phyloP scores from a whole-genome alignment of 345 rosid genomes.

The Rhizophora mangle region DNA sequence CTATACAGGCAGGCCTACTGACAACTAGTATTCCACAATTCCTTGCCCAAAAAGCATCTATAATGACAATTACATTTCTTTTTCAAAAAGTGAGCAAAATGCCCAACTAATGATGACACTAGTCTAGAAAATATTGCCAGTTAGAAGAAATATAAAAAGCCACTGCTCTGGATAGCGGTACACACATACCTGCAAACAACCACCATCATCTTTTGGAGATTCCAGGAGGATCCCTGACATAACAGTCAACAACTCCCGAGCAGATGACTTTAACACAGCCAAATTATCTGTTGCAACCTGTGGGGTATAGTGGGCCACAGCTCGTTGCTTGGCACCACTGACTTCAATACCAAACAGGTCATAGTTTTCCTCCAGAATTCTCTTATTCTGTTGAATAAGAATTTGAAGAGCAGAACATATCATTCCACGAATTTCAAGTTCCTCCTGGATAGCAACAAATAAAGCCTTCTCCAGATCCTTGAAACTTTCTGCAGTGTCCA shows the following conservation, averaged over 20 bases:
- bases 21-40: no score
- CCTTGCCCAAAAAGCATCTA: no score
- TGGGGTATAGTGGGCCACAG: slow-evolving; percentile 45
- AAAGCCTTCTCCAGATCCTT: slow-evolving; percentile 51
- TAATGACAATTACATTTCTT: no score
- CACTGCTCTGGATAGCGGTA: not conserved
- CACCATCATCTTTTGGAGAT: slow-evolving; percentile 79
- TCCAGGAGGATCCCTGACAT: slow-evolving; percentile 63
- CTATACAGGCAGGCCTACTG: no score
- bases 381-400: slow-evolving; percentile 69
- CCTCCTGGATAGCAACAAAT: slow-evolving; percentile 55
- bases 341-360: slow-evolving; percentile 32
- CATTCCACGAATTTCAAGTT: slow-evolving; percentile 58
- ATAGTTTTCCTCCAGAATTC: slow-evolving; percentile 40
- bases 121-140: no score
- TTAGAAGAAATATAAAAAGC: no score
- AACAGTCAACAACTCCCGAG: slow-evolving; percentile 57
- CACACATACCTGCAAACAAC: slow-evolving; percentile 71
- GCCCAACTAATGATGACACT: no score
- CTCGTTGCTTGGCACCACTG: slow-evolving; percentile 48
- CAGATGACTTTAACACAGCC: slow-evolving; percentile 50
- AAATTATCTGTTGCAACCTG: slow-evolving; percentile 58
- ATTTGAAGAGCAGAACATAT: slow-evolving; percentile 72
- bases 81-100: no score
- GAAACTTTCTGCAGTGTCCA: slow-evolving; percentile 73